Conservation (phyloP, 805 yeast species). For the Yarrowia sp. region DNA sequence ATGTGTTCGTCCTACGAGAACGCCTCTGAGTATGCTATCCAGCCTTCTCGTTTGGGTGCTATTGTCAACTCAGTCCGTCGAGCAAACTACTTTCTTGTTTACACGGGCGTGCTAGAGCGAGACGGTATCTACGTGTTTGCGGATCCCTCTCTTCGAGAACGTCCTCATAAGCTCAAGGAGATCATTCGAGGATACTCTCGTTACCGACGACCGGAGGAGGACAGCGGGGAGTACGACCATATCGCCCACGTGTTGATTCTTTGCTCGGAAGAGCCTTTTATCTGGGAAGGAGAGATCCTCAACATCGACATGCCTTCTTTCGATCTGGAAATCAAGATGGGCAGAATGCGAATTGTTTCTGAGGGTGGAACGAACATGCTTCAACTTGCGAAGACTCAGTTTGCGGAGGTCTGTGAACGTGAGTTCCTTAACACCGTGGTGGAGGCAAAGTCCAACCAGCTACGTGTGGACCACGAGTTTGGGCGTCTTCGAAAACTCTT, state of each 20-base stretch:
- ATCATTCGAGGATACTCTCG: constrained; percentile 49
- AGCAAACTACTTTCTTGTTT: constrained; percentile 76
- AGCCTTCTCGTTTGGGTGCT: constrained; percentile 50
- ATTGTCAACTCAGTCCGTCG: constrained; percentile 66
- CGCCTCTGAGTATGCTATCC: constrained; percentile 57
- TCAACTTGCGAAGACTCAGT: constrained; percentile 61
- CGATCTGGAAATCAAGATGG: constrained; percentile 64
- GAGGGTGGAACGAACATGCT: constrained; percentile 71
- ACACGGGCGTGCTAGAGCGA: constrained; percentile 72
- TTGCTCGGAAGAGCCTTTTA: constrained; percentile 81
- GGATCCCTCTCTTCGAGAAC: constrained; percentile 59
- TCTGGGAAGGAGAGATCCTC: constrained; percentile 86
- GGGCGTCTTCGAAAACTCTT: constrained; percentile 68
- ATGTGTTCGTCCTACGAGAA: constrained; percentile 76
- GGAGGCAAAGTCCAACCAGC: constrained; percentile 73
- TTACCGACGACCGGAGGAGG: constrained; percentile 43
- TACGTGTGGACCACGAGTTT: constrained; percentile 75
- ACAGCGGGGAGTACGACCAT: constrained; percentile 44
- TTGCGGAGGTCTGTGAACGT: constrained; percentile 62
- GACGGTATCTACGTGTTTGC: constrained; percentile 84
- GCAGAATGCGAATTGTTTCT: constrained; percentile 69
- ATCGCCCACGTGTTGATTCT: constrained; percentile 73
- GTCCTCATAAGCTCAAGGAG: constrained; percentile 50
- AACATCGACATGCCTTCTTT: constrained; percentile 53
- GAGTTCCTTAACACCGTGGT: constrained; percentile 56